These are phyloP conservation scores for Aspergillus clavatus DNA, from an alignment of 2,329 filamentous ascomycete species.

Conservation along the genomic window DNA sequence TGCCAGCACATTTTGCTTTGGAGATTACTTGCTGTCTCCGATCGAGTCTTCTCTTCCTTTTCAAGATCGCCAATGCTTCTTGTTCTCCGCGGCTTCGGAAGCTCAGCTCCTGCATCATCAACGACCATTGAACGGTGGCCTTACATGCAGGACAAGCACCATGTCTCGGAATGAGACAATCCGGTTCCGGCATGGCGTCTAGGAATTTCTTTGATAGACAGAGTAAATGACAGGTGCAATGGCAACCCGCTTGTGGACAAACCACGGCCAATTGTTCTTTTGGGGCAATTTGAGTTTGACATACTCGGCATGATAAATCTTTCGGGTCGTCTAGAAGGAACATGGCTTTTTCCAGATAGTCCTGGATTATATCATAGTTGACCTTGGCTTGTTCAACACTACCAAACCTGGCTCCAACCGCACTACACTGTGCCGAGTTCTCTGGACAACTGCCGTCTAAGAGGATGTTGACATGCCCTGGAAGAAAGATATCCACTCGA, in stretches of 20 bases:
- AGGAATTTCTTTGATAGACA: constrained; percentile 54
- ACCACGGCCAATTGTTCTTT: constrained; percentile 44
- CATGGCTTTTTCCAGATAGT: constrained; percentile 50
- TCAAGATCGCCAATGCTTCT: constrained; percentile 60
- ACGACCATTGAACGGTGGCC: constrained; percentile 61
- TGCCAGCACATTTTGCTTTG: background rate
- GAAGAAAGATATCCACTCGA: constrained; percentile 46
- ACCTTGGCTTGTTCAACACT: constrained; percentile 48
- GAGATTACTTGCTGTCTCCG: constrained; percentile 17
- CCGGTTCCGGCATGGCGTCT: constrained; percentile 32
- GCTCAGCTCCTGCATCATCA: constrained; percentile 78
- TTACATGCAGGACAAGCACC: constrained; percentile 70
- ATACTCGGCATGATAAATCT: constrained; percentile 46
- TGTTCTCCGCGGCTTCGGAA: constrained; percentile 66
- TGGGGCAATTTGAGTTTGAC: constrained; percentile 37
- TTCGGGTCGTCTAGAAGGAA: constrained; percentile 38
- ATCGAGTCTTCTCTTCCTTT: constrained; percentile 50
- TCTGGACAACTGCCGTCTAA: constrained; percentile 44
- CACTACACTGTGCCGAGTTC: constrained; percentile 1
- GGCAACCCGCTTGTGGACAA: constrained; percentile 49
- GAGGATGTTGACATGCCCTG: constrained; percentile 49
- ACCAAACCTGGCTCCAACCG: constrained; percentile 25
- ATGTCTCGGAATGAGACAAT: constrained; percentile 58
- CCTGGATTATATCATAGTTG: constrained; percentile 48
- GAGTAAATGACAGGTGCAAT: constrained; percentile 48